These are phyloP conservation scores for Hippophae gyantsensis DNA, from an alignment of 306 rosid species.

Conservation along the genomic window DNA sequence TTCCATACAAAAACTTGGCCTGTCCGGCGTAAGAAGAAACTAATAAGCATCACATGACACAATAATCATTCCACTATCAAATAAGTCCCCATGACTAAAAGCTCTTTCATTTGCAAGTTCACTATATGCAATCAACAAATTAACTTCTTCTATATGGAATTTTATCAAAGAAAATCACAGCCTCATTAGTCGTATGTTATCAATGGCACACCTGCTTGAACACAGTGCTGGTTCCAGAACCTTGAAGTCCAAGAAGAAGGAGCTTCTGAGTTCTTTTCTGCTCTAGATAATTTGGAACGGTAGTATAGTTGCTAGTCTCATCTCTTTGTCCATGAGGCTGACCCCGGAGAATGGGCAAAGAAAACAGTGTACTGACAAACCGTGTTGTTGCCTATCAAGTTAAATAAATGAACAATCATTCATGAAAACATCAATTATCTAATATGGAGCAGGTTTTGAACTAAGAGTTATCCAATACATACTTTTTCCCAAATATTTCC, in stretches of 20 bases:
- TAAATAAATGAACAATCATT: slow-evolving; percentile 14
- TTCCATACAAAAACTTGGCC: slow-evolving; percentile 91
- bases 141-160: neutral
- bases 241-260: slow-evolving; percentile 85
- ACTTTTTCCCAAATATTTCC: slow-evolving; percentile 99
- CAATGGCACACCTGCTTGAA: slow-evolving; percentile 71
- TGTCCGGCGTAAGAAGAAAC: slow-evolving; percentile 24
- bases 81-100: no score
- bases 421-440: slow-evolving; percentile 17
- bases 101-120: neutral
- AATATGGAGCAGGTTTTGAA: slow-evolving; percentile 10
- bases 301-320: slow-evolving; percentile 70
- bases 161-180: neutral
- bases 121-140: neutral
- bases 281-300: slow-evolving; percentile 71
- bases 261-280: slow-evolving; percentile 84
- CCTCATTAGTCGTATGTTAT: neutral
- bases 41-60: slow-evolving; percentile 1
- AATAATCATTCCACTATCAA: no score
- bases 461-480: slow-evolving; percentile 17
- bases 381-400: slow-evolving; percentile 76
- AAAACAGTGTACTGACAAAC: slow-evolving; percentile 62
- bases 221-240: slow-evolving; percentile 96
- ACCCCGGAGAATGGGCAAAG: slow-evolving; percentile 78
- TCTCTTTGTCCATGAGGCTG: slow-evolving; percentile 68